Evolutionary conservation across 2,329 filamentous ascomycete genomes (phyloP), one percentile per base, ranked within the genome.

Genomic region (Penicillium sp.): DNA sequence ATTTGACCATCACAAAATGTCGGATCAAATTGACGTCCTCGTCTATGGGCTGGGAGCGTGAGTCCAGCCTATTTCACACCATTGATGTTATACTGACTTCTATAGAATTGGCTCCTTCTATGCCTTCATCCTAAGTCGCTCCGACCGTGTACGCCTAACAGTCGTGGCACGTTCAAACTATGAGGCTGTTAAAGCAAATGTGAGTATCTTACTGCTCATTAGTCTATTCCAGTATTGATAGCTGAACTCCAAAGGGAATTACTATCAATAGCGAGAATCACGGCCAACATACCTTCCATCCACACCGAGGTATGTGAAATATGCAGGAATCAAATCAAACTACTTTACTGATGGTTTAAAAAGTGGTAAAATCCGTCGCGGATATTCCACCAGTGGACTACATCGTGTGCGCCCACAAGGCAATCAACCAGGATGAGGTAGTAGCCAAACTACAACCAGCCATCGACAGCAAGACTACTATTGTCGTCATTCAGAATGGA

Each of bases 91-190:
- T n/a, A 27, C 46, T 61, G 40, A 63, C 33, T 27, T 48, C 1
- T 33, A 6, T 46, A 84, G 82, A 0, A 84, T 85, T 51, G 83
- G 83, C 29, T 83, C 81, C 2, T 85, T 85, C 61, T 85, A 85
- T 63, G 80, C 81, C 8, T 85, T 84, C 58, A 78, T 85, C 37
- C 65, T 84, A 0, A 77, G 73, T 52, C 76, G 79, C 2, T 72
- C 69, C 33, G 61, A 75, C 3, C 71, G 70, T 23, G 75, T 80
- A 9, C 72, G 71, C 6, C 58, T 80, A 17, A 77, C 75, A 0
- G 78, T 80, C 0, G 73, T 78, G 13, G 78, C 78, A 9, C 73
- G 78, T 57, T 80, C 78, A 1, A 80, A 80, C 51, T 79, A 79
- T 47, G 72, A 78, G 6, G 76, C 73, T 8, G 76, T 80, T 3